Percentiles rank a stretch among this genome's conserved stretches.
Evolutionary conservation across 345 rosid species (phyloP).

Genomic region (Hibiscus syriacus): DNA sequence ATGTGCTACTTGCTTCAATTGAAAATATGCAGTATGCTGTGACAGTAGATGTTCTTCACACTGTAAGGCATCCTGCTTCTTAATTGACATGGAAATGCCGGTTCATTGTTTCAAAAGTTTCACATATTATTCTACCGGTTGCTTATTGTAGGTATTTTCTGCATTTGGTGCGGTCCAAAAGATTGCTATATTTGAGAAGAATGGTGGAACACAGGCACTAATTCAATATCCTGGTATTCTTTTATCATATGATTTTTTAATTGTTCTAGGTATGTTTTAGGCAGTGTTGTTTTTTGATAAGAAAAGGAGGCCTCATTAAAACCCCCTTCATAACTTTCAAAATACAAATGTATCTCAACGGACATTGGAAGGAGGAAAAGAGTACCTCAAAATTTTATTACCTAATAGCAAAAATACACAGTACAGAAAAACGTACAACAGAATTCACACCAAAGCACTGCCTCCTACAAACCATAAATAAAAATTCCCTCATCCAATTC

Average conservation of each 20-base stretch:
- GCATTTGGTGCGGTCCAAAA: constrained; percentile 88
- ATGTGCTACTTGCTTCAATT: constrained; percentile 87
- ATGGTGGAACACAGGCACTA: constrained; percentile 91
- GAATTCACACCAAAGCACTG: too few relatives aligned
- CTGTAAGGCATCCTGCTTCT: constrained; percentile 36
- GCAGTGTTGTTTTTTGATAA: too few relatives aligned
- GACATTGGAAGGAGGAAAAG: too few relatives aligned
- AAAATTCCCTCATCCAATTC: too few relatives aligned
- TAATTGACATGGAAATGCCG: neutral
- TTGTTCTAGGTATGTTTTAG: constrained; percentile 3
- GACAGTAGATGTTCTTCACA: constrained; percentile 84
- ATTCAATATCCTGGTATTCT: constrained; percentile 77
- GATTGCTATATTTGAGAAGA: constrained; percentile 93
- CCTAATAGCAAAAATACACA: too few relatives aligned
- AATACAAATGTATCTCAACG: too few relatives aligned
- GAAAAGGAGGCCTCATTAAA: too few relatives aligned
- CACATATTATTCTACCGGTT: constrained; percentile 5
- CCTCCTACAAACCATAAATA: too few relatives aligned
- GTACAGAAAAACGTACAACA: too few relatives aligned
- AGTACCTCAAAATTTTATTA: too few relatives aligned
- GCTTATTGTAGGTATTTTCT: constrained; percentile 59
- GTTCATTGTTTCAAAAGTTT: neutral
- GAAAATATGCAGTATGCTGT: constrained; percentile 99
- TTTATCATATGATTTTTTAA: constrained; percentile 9
- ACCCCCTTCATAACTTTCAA: too few relatives aligned